Evolutionary conservation across 768 basidiomycete species (phyloP).

Genomic region (Cubamyces lactineus): DNA sequence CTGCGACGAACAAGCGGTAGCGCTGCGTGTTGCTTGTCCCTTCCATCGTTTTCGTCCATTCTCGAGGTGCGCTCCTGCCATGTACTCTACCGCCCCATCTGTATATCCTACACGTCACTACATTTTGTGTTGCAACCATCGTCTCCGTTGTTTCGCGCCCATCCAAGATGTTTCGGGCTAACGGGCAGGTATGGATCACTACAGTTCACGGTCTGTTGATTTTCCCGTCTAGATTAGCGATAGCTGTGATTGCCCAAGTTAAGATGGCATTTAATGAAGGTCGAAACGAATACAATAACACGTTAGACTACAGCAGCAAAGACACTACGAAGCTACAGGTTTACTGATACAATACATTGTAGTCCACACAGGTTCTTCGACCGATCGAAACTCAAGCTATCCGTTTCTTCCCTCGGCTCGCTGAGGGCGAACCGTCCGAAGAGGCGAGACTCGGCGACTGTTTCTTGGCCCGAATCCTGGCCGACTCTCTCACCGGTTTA

Average conservation of each 20-base stretch:
- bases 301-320: background rate
- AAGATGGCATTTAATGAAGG: background rate
- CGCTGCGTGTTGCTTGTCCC: background rate
- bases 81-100: conserved; percentile 1
- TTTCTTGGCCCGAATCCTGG: conserved; percentile 3
- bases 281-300: background rate
- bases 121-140: too few relatives aligned
- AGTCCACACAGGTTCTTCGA: background rate
- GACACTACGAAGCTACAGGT: background rate
- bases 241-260: too few relatives aligned
- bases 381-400: background rate
- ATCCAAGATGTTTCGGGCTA: too few relatives aligned
- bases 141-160: too few relatives aligned
- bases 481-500: background rate
- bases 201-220: too few relatives aligned
- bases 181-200: too few relatives aligned
- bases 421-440: background rate
- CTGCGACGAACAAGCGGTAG: conserved; percentile 15
- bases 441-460: background rate
- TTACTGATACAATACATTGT: background rate
- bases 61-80: conserved; percentile 10
- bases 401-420: background rate
- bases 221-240: too few relatives aligned
- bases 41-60: background rate
- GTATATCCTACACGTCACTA: background rate